A percentile compares a stretch with the other conserved stretches of the same genome.
Evolutionary conservation across 2,329 filamentous ascomycete species (phyloP).

Genomic region (Rosellinia necatrix): DNA sequence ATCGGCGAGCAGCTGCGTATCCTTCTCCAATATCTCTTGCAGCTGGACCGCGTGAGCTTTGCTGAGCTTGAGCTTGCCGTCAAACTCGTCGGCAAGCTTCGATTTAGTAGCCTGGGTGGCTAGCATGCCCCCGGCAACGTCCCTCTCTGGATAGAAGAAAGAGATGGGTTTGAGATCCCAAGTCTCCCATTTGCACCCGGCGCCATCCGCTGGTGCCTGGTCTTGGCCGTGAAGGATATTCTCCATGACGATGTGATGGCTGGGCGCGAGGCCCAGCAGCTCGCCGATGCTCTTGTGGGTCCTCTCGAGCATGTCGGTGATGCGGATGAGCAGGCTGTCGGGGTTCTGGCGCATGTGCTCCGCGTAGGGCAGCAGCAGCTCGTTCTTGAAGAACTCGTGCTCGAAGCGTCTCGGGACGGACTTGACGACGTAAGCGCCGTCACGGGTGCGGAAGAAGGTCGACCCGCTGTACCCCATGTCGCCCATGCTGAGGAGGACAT

Average conservation of each 20-base stretch:
- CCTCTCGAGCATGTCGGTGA: constrained; percentile 70
- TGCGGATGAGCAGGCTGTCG: constrained; percentile 68
- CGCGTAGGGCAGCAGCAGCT: constrained; percentile 68
- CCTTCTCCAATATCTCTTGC: constrained; percentile 58
- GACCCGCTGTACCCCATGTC: constrained; percentile 77
- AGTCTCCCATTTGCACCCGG: constrained; percentile 62
- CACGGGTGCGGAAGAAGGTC: constrained; percentile 71
- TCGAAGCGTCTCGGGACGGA: constrained; percentile 72
- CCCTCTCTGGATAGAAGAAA: constrained; percentile 78
- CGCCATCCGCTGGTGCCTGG: constrained; percentile 43
- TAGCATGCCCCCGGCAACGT: constrained; percentile 67
- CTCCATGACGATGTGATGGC: constrained; percentile 79
- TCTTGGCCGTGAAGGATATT: constrained; percentile 69
- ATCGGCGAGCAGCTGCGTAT: constrained; percentile 66
- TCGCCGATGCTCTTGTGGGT: constrained; percentile 62
- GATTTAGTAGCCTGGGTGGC: constrained; percentile 68
- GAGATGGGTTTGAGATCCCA: constrained; percentile 76
- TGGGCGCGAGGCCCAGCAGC: constrained; percentile 63
- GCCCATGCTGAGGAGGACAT: constrained; percentile 60
- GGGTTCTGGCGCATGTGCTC: constrained; percentile 65
- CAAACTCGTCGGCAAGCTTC: constrained; percentile 69
- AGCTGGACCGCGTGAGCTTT: constrained; percentile 60
- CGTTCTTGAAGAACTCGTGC: constrained; percentile 69
- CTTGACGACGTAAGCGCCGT: constrained; percentile 72
- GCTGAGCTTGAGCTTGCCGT: constrained; percentile 65